These are phyloP conservation scores for Fistulinella cinereoalba DNA, from an alignment of 1,284 basidiomycete genomes.

Conservation along the genomic window DNA sequence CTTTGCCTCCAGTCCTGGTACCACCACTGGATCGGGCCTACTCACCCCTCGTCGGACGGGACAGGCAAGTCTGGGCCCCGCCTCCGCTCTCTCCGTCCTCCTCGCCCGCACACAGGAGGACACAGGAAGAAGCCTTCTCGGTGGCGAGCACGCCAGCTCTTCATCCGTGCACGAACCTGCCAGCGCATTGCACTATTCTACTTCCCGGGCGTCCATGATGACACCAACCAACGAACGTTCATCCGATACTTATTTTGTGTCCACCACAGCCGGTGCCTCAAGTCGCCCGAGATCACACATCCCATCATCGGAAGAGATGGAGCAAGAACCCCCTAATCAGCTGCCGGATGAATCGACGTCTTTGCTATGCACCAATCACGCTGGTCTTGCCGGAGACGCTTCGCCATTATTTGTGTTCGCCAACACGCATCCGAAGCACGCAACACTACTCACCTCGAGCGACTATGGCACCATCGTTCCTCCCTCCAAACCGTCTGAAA, in stretches of 20 bases:
- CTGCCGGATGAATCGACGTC: constrained; percentile 20
- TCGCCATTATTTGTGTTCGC: constrained; percentile 1
- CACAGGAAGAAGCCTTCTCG: not conserved
- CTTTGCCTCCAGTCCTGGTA: constrained; percentile 23
- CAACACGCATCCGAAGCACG: constrained; percentile 9
- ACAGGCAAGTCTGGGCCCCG: constrained; percentile 22
- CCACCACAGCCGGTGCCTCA: constrained; percentile 1
- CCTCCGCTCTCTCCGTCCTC: constrained; percentile 44
- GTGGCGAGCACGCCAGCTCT: constrained; percentile 1
- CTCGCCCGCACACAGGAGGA: constrained; percentile 31
- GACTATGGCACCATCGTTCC: constrained; percentile 15
- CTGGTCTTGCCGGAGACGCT: not conserved
- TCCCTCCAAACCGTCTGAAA: constrained; percentile 9
- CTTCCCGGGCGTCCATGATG: constrained; percentile 11
- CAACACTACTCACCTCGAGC: constrained; percentile 1
- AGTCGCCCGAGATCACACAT: constrained; percentile 1
- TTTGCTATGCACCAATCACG: constrained; percentile 17
- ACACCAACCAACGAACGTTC: constrained; percentile 24
- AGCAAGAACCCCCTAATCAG: not conserved
- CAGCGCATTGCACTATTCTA: constrained; percentile 1
- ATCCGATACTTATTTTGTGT: constrained; percentile 5
- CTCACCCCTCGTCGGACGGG: constrained; percentile 18
- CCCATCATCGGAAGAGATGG: not conserved
- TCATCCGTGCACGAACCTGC: not conserved
- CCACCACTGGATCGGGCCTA: constrained; percentile 9